Base-by-base conservation (phyloP, 2,329 filamentous ascomycete species). In the Graphiopsis chlorocephala region DNA sequence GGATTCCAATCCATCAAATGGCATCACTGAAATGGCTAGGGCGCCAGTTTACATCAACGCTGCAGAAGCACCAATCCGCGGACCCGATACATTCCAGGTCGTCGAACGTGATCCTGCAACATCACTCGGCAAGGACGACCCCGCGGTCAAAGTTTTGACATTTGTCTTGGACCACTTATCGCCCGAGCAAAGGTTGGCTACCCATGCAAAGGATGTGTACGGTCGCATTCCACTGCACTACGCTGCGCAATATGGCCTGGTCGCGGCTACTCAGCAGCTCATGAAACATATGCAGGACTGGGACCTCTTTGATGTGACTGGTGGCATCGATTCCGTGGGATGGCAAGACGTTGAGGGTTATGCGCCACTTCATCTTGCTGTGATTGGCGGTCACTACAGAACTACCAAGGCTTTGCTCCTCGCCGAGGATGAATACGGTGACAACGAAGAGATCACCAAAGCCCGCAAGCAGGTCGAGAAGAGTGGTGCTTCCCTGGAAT, bases 341-440 rank as follows among this genome's bases (percentile, higher is more conserved):
- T 98, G 94, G 94, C 94, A 97, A 78, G 95, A 99, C 74, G 86
- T 88, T 23, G 95, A 98, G 72, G 94, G 95, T 20, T 92, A 90
- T 76, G 92, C 93, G 11, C 95, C 95, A 0, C 82, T 99, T 48
- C 94, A 99, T 79, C 85, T 99, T 52, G 92, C 91, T 72, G 94
- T 98, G 28, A 91, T 97, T 56, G 93, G 92, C 48, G 94, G 94
- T 0, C 95, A 99, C 76, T 88, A 91, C 2, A 80, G 93, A 60
- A 97, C 94, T 0, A 97, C 93, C 0, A 86, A 90, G 70, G 86
- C 88, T 17, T 84, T 99, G 4, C 83, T 99, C 0, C 86, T 90
- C 64, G 89, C 91, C 2, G 93, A 96, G 74, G 82, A 87, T 52
- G 81, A 86, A 67, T 72, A 74, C 23, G 70, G 68, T 55, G 68